phyloP scores from a whole-genome alignment of 305 asterid species.

The Ilex paraguariensis region DNA sequence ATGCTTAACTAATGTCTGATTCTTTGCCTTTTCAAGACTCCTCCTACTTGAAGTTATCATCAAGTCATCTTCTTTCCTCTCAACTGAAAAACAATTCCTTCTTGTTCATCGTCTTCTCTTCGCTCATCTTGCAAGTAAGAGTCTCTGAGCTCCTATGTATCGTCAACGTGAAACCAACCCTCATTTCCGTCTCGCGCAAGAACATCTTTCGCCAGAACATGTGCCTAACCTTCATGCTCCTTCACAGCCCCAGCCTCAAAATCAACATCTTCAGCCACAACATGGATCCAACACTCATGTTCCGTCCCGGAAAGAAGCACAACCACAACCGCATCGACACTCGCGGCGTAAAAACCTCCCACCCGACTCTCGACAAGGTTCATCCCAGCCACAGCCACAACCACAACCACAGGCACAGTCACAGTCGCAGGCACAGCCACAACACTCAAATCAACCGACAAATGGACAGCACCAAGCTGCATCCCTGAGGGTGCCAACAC shows the following conservation, averaged over 20 bases:
- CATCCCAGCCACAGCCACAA: conserved; percentile 5
- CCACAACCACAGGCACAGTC: conserved; percentile 12
- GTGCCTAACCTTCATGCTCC: conserved; percentile 1
- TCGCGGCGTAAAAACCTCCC: conserved; percentile 8
- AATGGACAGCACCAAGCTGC: conserved; percentile 8
- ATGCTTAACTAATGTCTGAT: conserved; percentile 30
- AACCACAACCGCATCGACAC: conserved; percentile 8
- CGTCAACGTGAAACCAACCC: conserved; percentile 30
- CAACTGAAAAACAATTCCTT: background rate
- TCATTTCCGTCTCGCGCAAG: conserved; percentile 26
- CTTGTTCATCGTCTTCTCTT: background rate
- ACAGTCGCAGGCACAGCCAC: background rate
- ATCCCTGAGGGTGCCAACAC: conserved; percentile 14
- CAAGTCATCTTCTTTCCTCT: conserved; percentile 9
- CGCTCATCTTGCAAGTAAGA: conserved; percentile 9
- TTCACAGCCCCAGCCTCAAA: conserved; percentile 1
- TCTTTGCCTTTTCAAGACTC: conserved; percentile 27
- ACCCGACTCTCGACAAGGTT: background rate
- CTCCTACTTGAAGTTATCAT: conserved; percentile 8
- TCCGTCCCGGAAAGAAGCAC: background rate
- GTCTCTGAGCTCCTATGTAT: conserved; percentile 11
- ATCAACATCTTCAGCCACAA: background rate
- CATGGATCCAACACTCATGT: background rate
- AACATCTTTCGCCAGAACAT: background rate
- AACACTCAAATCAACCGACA: background rate